A percentile compares a stretch with the other conserved stretches of the same genome.
Evolutionary conservation across 495 filamentous ascomycete genomes (phyloP).

Genomic region (Tuber aestivum): DNA sequence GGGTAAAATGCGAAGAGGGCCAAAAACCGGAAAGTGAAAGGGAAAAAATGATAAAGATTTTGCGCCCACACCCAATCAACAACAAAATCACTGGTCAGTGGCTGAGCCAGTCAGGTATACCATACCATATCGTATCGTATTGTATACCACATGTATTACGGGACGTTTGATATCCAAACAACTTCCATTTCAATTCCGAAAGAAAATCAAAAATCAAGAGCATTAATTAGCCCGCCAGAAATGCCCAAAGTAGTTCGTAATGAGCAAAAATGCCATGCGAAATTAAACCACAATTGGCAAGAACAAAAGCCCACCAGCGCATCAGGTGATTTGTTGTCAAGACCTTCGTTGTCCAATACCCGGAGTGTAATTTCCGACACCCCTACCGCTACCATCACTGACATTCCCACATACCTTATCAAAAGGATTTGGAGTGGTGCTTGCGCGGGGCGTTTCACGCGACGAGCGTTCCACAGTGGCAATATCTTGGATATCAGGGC

Average conservation of each 20-base stretch:
- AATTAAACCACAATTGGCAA: neutral
- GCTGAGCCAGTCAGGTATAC: neutral
- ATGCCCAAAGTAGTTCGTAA: neutral
- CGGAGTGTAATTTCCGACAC: neutral
- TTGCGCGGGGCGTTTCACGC: neutral
- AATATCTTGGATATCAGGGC: slow-evolving; percentile 19
- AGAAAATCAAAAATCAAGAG: neutral
- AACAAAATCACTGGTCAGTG: neutral
- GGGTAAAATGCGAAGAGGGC: neutral
- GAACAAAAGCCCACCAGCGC: neutral
- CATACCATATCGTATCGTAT: neutral
- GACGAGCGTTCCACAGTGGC: slow-evolving; percentile 5
- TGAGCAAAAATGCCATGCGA: neutral
- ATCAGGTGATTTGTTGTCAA: neutral
- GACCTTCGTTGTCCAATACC: neutral
- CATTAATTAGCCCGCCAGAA: neutral
- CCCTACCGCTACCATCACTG: neutral
- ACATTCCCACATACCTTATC: neutral
- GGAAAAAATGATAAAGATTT: neutral
- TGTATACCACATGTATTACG: neutral
- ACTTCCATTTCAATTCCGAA: neutral
- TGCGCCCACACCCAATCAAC: neutral
- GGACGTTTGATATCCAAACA: neutral
- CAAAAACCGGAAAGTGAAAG: neutral
- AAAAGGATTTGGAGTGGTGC: neutral